Conservation (phyloP, 768 basidiomycete genomes). For the Glaciozyma antarctica region DNA sequence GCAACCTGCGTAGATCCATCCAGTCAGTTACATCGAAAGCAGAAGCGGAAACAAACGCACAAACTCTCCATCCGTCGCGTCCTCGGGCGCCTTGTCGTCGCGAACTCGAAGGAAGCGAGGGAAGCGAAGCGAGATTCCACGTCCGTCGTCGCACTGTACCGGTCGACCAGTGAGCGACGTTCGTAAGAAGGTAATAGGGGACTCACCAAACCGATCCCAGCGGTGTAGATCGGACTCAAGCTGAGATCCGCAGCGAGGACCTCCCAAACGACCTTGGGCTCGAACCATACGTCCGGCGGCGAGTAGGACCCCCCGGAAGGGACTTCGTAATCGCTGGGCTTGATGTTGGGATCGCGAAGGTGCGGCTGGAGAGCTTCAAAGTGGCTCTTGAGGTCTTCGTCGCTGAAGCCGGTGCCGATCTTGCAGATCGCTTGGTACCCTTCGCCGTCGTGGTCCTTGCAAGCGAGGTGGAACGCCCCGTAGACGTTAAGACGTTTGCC, state of each 20-base stretch:
- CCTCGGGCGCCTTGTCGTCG: slow-evolving; percentile 86
- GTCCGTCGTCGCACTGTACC: not conserved
- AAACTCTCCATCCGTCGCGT: slow-evolving; percentile 88
- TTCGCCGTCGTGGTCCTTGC: slow-evolving; percentile 88
- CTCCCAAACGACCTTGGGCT: slow-evolving; percentile 96
- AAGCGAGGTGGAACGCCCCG: slow-evolving; percentile 93
- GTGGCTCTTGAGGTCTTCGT: slow-evolving; percentile 72
- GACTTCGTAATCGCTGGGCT: too few species aligned
- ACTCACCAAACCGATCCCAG: slow-evolving; percentile 71
- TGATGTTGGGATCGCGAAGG: not conserved
- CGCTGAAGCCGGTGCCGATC: slow-evolving; percentile 95
- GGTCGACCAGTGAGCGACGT: not conserved
- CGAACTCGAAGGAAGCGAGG: slow-evolving; percentile 85
- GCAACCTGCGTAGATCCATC: slow-evolving; percentile 12
- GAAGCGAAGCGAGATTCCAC: slow-evolving; percentile 87
- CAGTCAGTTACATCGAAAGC: not conserved
- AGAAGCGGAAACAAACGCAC: slow-evolving; percentile 40
- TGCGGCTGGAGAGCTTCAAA: slow-evolving; percentile 72
- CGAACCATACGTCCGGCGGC: slow-evolving; percentile 86
- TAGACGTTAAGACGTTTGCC: slow-evolving; percentile 97
- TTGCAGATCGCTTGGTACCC: slow-evolving; percentile 97
- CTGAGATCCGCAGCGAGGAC: slow-evolving; percentile 94
- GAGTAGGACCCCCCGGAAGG: not conserved
- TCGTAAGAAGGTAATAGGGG: not conserved
- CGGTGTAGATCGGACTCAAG: slow-evolving; percentile 91